Percentiles rank a stretch among this genome's conserved stretches.
These are phyloP conservation scores for Aschersonia sp. DNA, from an alignment of 2,329 filamentous ascomycete genomes.

Conservation along the genomic window DNA sequence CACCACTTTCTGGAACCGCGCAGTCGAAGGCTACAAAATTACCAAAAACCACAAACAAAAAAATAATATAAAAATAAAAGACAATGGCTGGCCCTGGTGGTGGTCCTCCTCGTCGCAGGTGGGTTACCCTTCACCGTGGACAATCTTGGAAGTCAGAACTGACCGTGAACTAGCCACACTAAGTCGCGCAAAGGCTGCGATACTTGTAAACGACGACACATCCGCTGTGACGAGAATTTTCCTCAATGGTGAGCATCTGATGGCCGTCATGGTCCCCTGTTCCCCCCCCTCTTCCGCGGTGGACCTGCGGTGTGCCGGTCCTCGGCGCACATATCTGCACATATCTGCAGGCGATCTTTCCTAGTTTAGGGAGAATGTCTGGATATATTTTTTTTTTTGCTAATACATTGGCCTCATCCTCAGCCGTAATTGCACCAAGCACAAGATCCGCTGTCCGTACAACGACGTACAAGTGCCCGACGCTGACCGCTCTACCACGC, in stretches of 20 bases:
- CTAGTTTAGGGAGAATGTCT: neutral
- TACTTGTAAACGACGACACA: slow-evolving; percentile 94
- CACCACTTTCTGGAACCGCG: no score
- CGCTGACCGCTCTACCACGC: slow-evolving; percentile 43
- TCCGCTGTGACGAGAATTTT: slow-evolving; percentile 93
- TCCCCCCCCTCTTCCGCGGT: no score
- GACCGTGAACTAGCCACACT: slow-evolving; percentile 56
- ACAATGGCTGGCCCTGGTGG: slow-evolving; percentile 87
- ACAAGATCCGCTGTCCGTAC: slow-evolving; percentile 96
- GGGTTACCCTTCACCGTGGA: slow-evolving; percentile 12
- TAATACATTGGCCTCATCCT: slow-evolving; percentile 3
- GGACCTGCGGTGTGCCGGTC: neutral
- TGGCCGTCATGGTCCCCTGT: no score
- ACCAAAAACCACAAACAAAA: neutral
- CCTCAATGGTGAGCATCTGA: slow-evolving; percentile 67
- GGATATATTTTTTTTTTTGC: neutral
- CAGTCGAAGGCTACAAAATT: no score
- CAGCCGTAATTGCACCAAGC: slow-evolving; percentile 96
- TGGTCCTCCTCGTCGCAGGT: slow-evolving; percentile 69
- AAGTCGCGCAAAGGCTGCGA: slow-evolving; percentile 98
- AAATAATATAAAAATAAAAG: slow-evolving; percentile 3
- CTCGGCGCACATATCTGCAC: neutral
- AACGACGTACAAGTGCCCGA: slow-evolving; percentile 65
- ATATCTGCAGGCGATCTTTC: neutral
- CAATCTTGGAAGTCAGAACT: neutral